phyloP scores from a whole-genome alignment of 257 asterid species.

The Cruciata laevipes region DNA sequence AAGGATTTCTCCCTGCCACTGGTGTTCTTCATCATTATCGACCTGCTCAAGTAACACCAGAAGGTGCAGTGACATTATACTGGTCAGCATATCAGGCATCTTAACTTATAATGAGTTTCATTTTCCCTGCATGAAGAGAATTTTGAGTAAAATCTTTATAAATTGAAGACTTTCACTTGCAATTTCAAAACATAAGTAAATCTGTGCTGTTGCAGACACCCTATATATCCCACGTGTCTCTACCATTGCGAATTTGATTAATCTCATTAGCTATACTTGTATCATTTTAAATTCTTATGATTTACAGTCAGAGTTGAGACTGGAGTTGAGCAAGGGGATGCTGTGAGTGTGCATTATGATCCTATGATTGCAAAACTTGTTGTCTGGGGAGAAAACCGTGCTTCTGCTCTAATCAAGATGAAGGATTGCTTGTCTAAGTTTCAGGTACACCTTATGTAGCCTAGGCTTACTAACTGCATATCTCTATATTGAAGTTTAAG shows the following conservation, averaged over 20 bases:
- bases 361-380: constrained; percentile 99
- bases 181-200: background rate
- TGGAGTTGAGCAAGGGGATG: constrained; percentile 94
- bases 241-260: background rate
- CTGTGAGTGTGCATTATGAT: constrained; percentile 97
- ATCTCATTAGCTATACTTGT: constrained; percentile 3
- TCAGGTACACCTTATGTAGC: constrained; percentile 46
- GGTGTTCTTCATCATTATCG: constrained; percentile 89
- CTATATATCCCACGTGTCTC: background rate
- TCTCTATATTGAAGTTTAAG: background rate
- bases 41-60: constrained; percentile 71
- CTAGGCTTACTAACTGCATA: background rate
- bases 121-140: constrained; percentile 1
- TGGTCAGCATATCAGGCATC: constrained; percentile 6
- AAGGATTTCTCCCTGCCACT: constrained; percentile 97
- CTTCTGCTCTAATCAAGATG: constrained; percentile 69
- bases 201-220: background rate
- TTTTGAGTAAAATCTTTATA: background rate
- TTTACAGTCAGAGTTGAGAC: constrained; percentile 92
- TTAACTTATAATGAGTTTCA: background rate
- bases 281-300: background rate
- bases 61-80: constrained; percentile 37
- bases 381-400: constrained; percentile 93
- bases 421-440: constrained; percentile 81
- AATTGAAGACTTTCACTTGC: background rate